These are phyloP conservation scores for Penicillium expansum DNA, from an alignment of 2,329 filamentous ascomycete genomes.

Conservation along the genomic window DNA sequence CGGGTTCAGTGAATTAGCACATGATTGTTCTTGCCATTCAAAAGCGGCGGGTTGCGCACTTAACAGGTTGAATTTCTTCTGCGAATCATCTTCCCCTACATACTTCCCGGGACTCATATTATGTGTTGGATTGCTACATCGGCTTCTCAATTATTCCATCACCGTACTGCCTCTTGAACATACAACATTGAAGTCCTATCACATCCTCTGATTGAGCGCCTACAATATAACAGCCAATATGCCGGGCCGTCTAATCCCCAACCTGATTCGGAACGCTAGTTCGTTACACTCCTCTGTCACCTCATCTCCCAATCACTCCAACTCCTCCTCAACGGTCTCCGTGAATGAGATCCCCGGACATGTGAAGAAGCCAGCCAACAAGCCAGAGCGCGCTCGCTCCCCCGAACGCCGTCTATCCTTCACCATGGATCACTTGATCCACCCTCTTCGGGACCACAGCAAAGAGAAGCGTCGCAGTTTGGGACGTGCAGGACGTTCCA, in stretches of 20 bases:
- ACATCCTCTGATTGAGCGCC: not conserved
- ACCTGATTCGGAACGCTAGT: constrained; percentile 37
- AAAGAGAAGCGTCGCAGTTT: constrained; percentile 44
- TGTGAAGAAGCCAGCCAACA: constrained; percentile 29
- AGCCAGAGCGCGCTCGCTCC: constrained; percentile 33
- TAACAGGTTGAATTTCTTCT: constrained; percentile 11
- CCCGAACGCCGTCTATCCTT: constrained; percentile 44
- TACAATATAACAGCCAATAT: constrained; percentile 25
- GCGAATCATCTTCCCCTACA: constrained; percentile 6
- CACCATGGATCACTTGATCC: constrained; percentile 45
- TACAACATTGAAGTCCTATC: not conserved
- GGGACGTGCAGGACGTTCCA: constrained; percentile 36
- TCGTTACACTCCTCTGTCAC: constrained; percentile 31
- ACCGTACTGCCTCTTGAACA: constrained; percentile 28
- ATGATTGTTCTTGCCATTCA: constrained; percentile 24
- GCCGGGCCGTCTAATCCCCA: constrained; percentile 43
- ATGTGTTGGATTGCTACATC: constrained; percentile 15
- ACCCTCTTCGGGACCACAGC: constrained; percentile 40
- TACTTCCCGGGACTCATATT: constrained; percentile 12
- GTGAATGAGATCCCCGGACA: constrained; percentile 35
- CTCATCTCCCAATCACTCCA: constrained; percentile 32
- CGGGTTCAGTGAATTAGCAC: constrained; percentile 22
- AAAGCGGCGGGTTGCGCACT: constrained; percentile 18
- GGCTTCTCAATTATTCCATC: constrained; percentile 21
- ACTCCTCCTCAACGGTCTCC: constrained; percentile 38